Percentiles rank a stretch among this genome's conserved stretches.
These are phyloP conservation scores for Rhododendron simsii DNA, from an alignment of 148 eudicot genomes.

Conservation along the genomic window DNA sequence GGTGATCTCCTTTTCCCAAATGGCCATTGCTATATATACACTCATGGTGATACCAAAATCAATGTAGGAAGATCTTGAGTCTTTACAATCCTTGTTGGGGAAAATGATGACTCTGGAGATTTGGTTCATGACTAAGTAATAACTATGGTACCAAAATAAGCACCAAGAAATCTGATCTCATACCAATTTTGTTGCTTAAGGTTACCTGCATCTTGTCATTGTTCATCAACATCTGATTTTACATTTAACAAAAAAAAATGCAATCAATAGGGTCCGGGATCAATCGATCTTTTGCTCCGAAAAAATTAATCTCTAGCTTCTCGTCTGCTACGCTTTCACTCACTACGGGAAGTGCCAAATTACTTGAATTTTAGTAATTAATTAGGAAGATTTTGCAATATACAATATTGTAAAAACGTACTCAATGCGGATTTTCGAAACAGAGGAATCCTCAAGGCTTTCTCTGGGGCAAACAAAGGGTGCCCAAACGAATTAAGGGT, in stretches of 20 bases:
- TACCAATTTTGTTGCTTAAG: not conserved
- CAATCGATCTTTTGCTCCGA: not conserved
- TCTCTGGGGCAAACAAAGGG: not conserved
- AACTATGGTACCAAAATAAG: not conserved
- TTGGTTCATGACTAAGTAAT: not conserved
- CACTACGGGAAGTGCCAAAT: not conserved
- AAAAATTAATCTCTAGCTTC: not conserved
- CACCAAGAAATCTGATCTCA: not conserved
- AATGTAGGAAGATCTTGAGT: constrained; percentile 5
- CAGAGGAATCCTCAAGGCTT: not conserved
- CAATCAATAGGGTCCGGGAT: not conserved
- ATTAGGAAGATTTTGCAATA: not conserved
- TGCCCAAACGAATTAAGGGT: not conserved
- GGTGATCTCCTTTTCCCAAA: not conserved
- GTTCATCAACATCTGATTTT: not conserved
- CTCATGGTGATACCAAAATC: constrained; percentile 5
- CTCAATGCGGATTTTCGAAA: not conserved
- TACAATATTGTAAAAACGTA: not conserved
- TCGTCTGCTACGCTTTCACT: not conserved
- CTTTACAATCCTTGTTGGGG: not conserved
- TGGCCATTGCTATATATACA: constrained; percentile 16
- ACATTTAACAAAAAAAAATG: not conserved
- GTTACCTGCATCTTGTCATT: not conserved
- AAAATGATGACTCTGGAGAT: constrained; percentile 3
- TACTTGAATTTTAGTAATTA: not conserved